Conservation (phyloP, 164 flowering plant genomes). For the Piper betle region DNA sequence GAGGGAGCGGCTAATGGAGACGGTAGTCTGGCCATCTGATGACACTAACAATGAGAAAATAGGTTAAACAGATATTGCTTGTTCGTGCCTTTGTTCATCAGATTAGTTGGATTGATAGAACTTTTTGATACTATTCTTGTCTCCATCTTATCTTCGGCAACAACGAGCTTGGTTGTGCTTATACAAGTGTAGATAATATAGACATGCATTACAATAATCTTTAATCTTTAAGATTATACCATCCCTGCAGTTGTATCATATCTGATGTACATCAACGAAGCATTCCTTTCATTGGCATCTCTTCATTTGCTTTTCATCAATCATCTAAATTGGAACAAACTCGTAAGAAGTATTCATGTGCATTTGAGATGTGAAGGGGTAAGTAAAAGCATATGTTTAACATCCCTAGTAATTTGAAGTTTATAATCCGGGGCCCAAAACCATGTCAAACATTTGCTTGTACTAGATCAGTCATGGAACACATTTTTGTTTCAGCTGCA, state of each 20-base stretch:
- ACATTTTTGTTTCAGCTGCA: not conserved
- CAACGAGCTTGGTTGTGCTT: not conserved
- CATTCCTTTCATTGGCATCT: not conserved
- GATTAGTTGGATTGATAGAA: not conserved
- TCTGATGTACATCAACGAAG: not conserved
- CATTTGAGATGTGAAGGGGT: too few relatives aligned
- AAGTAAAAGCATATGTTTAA: too few relatives aligned
- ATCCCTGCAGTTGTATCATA: too few relatives aligned
- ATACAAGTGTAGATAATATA: not conserved
- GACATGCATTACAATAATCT: too few relatives aligned
- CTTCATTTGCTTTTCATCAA: not conserved
- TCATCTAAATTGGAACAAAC: too few relatives aligned
- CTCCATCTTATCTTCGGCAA: not conserved
- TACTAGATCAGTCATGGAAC: not conserved
- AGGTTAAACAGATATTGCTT: slow-evolving; percentile 20
- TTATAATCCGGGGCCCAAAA: too few relatives aligned
- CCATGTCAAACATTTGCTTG: too few relatives aligned
- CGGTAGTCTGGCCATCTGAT: slow-evolving; percentile 31
- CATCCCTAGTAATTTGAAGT: too few relatives aligned
- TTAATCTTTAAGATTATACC: not conserved
- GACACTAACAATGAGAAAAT: slow-evolving; percentile 44
- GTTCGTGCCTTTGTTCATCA: not conserved
- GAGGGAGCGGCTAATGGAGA: slow-evolving; percentile 81
- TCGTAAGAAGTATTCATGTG: too few relatives aligned
- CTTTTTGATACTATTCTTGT: not conserved